Conservation (phyloP, 768 basidiomycete genomes). For the Suillus ampliporus region DNA sequence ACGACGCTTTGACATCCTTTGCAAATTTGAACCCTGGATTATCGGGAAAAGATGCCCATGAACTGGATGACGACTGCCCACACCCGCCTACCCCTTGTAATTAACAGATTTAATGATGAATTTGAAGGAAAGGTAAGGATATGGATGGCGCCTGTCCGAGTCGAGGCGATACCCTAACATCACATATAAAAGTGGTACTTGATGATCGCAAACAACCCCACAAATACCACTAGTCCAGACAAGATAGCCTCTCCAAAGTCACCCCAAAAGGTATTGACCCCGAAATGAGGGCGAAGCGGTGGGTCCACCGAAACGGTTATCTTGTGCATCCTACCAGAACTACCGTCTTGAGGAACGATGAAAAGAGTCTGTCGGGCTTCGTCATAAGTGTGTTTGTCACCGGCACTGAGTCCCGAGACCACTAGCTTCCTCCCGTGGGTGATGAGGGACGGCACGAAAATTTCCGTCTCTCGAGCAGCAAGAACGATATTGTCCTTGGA, state of each 20-base stretch:
- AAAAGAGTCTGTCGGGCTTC: slow-evolving; percentile 75
- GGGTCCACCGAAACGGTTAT: slow-evolving; percentile 63
- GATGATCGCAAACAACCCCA: slow-evolving; percentile 37
- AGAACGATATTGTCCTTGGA: slow-evolving; percentile 26
- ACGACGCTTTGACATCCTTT: neutral
- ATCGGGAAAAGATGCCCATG: neutral
- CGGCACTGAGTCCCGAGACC: slow-evolving; percentile 58
- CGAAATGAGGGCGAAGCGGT: slow-evolving; percentile 53
- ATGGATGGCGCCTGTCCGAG: neutral
- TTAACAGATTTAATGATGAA: neutral
- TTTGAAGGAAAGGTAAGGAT: neutral
- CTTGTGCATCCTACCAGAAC: slow-evolving; percentile 52
- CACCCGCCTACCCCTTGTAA: neutral
- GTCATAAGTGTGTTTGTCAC: slow-evolving; percentile 64
- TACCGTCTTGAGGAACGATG: slow-evolving; percentile 52
- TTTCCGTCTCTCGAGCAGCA: slow-evolving; percentile 74
- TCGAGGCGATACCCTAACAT: slow-evolving; percentile 10
- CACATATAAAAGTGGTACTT: slow-evolving; percentile 32
- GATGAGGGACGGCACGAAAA: slow-evolving; percentile 74
- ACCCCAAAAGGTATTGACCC: slow-evolving; percentile 68
- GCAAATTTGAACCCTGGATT: neutral
- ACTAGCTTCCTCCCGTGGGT: slow-evolving; percentile 60
- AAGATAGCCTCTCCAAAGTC: slow-evolving; percentile 50
- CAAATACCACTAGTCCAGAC: slow-evolving; percentile 37
- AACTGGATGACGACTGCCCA: neutral